Base-by-base conservation (phyloP, 805 yeast genomes). In the Metschnikowia kofuensis region DNA sequence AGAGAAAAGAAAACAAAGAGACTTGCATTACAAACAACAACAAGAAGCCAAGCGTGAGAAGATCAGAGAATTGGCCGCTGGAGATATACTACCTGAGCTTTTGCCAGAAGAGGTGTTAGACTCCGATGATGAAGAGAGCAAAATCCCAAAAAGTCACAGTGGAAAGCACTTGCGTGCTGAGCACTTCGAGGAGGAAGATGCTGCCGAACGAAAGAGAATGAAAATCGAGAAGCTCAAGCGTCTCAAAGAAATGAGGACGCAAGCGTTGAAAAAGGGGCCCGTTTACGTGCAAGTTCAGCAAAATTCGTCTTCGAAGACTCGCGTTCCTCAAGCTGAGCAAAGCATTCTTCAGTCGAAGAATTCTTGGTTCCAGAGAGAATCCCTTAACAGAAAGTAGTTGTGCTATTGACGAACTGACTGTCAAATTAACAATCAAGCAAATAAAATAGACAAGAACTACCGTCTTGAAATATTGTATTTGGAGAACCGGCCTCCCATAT, bases 101-200 rank as follows among this genome's bases (percentile, higher is more conserved):
- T 70, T 73, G 47, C 78, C 78, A 0, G 74, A 70, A 34, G 76
- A 72, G 31, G 59, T 71, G 15, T 51, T 70, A 35, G 64, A 66
- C 27, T 52, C 68, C 1, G 54, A 59, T 14, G 50, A 55, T 9
- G 49, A 51, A 10, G 58, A 57, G 6, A 52, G 49, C 38, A 21
- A 4, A 21, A 14, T 26, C 8, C 40, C 26, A 51, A 16, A 26
- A 8, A 44, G 42, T 29, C 50, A 54, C 12, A 52, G 50, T 40
- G 59, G 63, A n/a, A 67, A 62, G 52, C 76, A 70, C 48, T 55
- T 65, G 43, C 62, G 64, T 31, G 53, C 63, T 27, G 62, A 63
- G 27, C 75, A 70, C 42, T 60, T 67, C 44, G 74, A 69, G 38
- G 64, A 60, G 27, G 66, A 65, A 42, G 60, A 58, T 35, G 65